Conservation (phyloP, 2,329 filamentous ascomycete genomes). For the Nectriaceae sp. region DNA sequence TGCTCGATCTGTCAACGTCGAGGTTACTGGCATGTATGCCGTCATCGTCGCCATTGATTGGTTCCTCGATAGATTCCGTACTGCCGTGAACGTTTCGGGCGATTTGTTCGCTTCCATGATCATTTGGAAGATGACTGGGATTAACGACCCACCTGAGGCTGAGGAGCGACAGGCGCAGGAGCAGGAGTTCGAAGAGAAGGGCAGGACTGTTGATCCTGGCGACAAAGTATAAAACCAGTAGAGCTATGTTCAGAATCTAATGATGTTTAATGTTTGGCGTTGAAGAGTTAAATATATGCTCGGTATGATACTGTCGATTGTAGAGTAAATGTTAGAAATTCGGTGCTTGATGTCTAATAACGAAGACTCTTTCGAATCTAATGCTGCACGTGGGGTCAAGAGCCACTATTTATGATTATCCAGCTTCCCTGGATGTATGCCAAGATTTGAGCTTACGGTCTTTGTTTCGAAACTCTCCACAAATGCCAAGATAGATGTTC, state of each 20-base stretch:
- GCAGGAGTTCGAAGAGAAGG: slow-evolving; percentile 9
- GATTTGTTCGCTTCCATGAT: slow-evolving; percentile 42
- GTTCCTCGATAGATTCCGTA: slow-evolving; percentile 58
- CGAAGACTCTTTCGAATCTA: too few relatives aligned
- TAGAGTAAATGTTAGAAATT: too few relatives aligned
- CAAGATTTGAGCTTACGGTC: too few relatives aligned
- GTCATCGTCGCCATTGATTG: slow-evolving; percentile 57
- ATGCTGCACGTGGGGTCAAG: too few relatives aligned
- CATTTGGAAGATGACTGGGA: slow-evolving; percentile 27
- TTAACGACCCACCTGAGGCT: slow-evolving; percentile 21
- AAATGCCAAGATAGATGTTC: too few relatives aligned
- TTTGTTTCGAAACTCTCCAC: too few relatives aligned
- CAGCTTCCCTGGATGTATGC: too few relatives aligned
- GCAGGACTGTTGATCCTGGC: slow-evolving; percentile 7
- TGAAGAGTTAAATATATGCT: slow-evolving; percentile 8
- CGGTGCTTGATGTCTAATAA: too few relatives aligned
- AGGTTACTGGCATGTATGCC: slow-evolving; percentile 51
- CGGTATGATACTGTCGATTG: too few relatives aligned
- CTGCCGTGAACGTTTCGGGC: slow-evolving; percentile 51
- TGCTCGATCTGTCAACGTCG: slow-evolving; percentile 44
- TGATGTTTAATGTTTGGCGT: slow-evolving; percentile 11
- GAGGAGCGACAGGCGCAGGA: slow-evolving; percentile 20
- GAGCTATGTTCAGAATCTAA: background rate
- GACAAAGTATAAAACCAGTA: slow-evolving; percentile 20
- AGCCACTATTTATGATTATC: too few relatives aligned